These are phyloP conservation scores for Termitomyces bulborhizus DNA, from an alignment of 768 basidiomycete genomes.

Conservation along the genomic window DNA sequence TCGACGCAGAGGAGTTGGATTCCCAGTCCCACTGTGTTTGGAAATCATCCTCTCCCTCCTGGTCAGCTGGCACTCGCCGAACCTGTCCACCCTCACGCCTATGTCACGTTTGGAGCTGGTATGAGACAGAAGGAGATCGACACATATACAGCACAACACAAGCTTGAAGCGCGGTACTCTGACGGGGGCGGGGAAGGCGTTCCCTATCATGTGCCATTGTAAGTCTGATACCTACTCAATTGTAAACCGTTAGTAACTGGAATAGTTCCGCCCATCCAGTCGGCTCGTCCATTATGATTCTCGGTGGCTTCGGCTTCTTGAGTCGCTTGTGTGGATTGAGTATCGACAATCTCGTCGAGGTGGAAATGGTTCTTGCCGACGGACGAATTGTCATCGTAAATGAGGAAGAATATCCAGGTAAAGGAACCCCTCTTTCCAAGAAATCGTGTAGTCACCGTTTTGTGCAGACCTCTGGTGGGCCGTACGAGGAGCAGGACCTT, in stretches of 20 bases:
- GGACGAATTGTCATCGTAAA: constrained; percentile 77
- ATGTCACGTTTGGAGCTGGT: constrained; percentile 84
- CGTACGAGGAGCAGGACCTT: constrained; percentile 75
- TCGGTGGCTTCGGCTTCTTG: constrained; percentile 87
- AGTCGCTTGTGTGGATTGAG: constrained; percentile 81
- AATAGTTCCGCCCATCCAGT: constrained; percentile 71
- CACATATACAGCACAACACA: constrained; percentile 61
- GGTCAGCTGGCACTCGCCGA: constrained; percentile 40
- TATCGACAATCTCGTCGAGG: constrained; percentile 86
- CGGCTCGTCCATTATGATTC: constrained; percentile 73
- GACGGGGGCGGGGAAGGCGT: constrained; percentile 46
- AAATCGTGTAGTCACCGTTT: neutral
- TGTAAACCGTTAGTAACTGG: constrained; percentile 1
- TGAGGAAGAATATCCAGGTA: constrained; percentile 67
- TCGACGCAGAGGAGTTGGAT: constrained; percentile 32
- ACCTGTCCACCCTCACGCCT: constrained; percentile 66
- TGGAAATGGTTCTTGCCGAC: constrained; percentile 88
- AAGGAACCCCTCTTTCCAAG: constrained; percentile 7
- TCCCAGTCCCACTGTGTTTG: constrained; percentile 22
- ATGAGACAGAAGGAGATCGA: constrained; percentile 83
- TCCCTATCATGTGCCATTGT: constrained; percentile 82
- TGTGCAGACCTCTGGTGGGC: constrained; percentile 84
- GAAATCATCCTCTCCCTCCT: constrained; percentile 16
- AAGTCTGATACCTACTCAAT: constrained; percentile 20
- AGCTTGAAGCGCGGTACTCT: constrained; percentile 52